Base-by-base conservation (phyloP, 305 asterid genomes). In the Fraxinus floribunda region DNA sequence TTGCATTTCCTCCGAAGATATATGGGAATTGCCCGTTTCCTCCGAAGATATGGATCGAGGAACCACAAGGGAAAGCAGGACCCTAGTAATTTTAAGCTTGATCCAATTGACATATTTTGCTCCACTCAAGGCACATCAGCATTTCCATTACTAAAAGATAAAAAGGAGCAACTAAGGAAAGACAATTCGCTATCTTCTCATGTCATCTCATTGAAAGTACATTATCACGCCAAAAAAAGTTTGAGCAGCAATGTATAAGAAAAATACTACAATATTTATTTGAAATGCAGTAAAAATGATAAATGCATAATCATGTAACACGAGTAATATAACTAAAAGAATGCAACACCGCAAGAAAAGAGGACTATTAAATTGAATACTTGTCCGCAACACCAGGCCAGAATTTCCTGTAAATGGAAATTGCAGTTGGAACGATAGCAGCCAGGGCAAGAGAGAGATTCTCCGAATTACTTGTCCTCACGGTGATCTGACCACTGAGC, bases 401-500 rank as follows among this genome's bases (percentile, higher is more conserved):
- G 82, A 95, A 87, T 75, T 95, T 95, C 91, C 81, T 86, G 93
- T 95, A 95, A 82, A 92, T 75, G 26, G 94, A 90, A 86, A 94
- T 83, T 13, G 86, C 94, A 13, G 91, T 78, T 3, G 99, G 99
- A 73, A 95, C 60, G 55, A 94, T 78, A 2, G 94, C 97, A 2
- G 96, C 83, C 5, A 95, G 95, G 2, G 99, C 99, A 62, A 95
- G 90, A 5, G 98, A 86, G 81, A 94, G 91, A 82, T 95, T 95
- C 68, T 95, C 99, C 1, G 98, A 94, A 81, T 94, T 95, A 90
- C 98, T 95, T 9, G 98, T 94, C 91, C 90, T 90, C 78, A 95
- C 97, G 0, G 95, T 89, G 24, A 95, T 35, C 93, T 94, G 99
- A 38, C 99, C 99, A 24, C 95, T 93, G 20, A 91, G 89, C 92